Evolutionary conservation across 225 moss, liverwort and hornwort genomes (phyloP).

Genomic region (Anthoceros angustus): DNA sequence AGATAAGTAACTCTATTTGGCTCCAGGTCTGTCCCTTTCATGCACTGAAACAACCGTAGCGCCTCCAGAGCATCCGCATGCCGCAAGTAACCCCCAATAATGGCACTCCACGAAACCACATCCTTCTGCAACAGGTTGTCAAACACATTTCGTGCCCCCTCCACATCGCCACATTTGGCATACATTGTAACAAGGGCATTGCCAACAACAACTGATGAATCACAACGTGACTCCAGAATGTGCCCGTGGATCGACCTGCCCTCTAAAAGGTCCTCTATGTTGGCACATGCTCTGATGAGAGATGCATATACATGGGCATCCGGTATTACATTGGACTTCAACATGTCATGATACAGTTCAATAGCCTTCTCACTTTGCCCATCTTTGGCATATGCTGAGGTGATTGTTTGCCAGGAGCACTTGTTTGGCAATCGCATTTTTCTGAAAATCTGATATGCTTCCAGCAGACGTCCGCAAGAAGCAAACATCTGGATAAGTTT

Average conservation of each 20-base stretch:
- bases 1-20: background rate
- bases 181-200: constrained; percentile 7
- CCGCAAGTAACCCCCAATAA: background rate
- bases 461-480: background rate
- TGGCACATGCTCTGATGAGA: constrained; percentile 2
- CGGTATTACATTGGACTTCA: background rate
- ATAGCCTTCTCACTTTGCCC: background rate
- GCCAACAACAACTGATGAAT: background rate
- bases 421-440: background rate
- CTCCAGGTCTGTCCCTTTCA: background rate
- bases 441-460: background rate
- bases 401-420: constrained; percentile 1
- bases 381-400: background rate
- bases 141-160: background rate
- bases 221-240: background rate
- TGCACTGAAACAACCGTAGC: background rate
- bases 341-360: background rate
- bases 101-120: constrained; percentile 6
- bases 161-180: constrained; percentile 5
- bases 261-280: background rate
- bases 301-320: background rate
- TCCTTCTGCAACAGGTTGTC: background rate
- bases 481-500: background rate
- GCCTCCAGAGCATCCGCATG: background rate
- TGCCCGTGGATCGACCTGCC: background rate